These are phyloP conservation scores for Fusarium papillatum DNA, from an alignment of 2,329 filamentous ascomycete genomes.

Conservation along the genomic window DNA sequence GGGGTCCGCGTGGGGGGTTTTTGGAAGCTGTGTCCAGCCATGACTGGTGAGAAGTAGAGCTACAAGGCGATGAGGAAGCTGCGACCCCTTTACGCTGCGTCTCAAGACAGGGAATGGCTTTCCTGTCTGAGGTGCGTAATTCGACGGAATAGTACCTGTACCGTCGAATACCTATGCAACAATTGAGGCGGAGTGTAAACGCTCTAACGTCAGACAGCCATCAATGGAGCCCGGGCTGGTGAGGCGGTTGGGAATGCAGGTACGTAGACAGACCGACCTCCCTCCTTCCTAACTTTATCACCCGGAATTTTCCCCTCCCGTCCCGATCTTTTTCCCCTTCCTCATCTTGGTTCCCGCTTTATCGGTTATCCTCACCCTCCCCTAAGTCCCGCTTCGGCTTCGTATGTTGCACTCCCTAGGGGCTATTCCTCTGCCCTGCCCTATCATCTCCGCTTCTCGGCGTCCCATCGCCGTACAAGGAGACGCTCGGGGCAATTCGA, in stretches of 20 bases:
- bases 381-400: slow-evolving; percentile 3
- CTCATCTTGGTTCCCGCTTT: slow-evolving; percentile 3
- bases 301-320: slow-evolving; percentile 16
- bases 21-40: background rate
- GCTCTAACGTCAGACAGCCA: background rate
- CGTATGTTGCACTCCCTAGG: slow-evolving; percentile 4
- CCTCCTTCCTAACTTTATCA: slow-evolving; percentile 1
- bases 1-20: slow-evolving; percentile 3
- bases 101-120: background rate
- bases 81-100: background rate
- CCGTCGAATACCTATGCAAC: background rate
- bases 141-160: background rate
- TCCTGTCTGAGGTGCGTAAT: background rate
- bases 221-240: background rate
- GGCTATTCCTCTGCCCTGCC: slow-evolving; percentile 4
- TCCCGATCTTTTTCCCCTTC: slow-evolving; percentile 15
- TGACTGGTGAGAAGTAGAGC: background rate
- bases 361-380: slow-evolving; percentile 5
- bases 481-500: slow-evolving; percentile 28
- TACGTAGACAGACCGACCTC: slow-evolving; percentile 6
- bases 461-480: slow-evolving; percentile 36
- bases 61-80: background rate
- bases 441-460: slow-evolving; percentile 28
- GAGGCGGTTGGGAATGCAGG: slow-evolving; percentile 10
- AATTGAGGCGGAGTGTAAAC: background rate